Evolutionary conservation across 345 rosid genomes (phyloP).

Genomic region (Gossypium stocksii): DNA sequence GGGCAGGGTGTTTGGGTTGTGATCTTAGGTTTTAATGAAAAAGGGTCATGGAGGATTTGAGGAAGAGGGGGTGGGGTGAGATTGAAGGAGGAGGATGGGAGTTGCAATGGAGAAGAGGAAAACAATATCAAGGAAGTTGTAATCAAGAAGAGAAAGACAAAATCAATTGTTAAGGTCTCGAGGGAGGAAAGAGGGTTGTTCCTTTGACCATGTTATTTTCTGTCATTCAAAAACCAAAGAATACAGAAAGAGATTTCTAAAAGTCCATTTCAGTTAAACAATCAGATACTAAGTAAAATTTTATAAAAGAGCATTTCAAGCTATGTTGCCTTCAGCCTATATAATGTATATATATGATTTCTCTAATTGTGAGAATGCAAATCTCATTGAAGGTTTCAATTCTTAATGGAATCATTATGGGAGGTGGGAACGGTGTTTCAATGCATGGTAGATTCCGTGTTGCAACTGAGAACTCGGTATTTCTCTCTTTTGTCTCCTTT

Average conservation of each 20-base stretch:
- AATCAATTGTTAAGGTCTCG: background rate
- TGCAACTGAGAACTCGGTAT: conserved; percentile 77
- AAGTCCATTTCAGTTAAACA: background rate
- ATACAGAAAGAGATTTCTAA: background rate
- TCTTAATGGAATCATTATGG: conserved; percentile 82
- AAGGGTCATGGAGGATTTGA: background rate
- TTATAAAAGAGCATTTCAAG: background rate
- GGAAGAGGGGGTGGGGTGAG: background rate
- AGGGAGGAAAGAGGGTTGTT: background rate
- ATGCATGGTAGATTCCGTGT: conserved; percentile 71
- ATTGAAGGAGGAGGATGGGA: background rate
- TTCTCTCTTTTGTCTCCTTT: conserved; percentile 12
- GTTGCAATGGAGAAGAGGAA: too few species aligned
- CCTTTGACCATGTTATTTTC: background rate
- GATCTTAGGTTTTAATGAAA: background rate
- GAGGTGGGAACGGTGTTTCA: conserved; percentile 81
- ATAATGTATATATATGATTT: background rate
- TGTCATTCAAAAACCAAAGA: background rate
- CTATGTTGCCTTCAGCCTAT: background rate
- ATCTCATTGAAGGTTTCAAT: conserved; percentile 52
- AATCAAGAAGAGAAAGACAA: background rate
- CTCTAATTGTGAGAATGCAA: conserved; percentile 6
- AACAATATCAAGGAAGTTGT: background rate
- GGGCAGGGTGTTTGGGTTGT: too few species aligned
- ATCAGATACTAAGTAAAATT: background rate